phyloP scores from a whole-genome alignment of 1,284 basidiomycete genomes.

The Ceratobasidium sp. region DNA sequence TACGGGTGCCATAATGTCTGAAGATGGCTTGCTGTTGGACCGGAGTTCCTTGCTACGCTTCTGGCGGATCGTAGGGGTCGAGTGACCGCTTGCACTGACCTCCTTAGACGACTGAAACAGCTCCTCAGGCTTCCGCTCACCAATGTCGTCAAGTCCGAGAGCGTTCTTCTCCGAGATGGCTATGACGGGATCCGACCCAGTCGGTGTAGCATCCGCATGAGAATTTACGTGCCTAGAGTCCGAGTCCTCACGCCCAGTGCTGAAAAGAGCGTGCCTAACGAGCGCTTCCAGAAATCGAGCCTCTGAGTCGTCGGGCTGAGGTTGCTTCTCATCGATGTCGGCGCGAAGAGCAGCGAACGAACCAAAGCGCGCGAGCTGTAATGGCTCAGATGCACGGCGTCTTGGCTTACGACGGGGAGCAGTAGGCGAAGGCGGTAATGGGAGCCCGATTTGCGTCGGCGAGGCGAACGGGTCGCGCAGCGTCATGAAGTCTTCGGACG shows the following conservation, averaged over 20 bases:
- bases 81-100: not conserved
- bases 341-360: conserved; percentile 22
- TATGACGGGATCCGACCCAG: not conserved
- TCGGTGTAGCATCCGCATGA: not conserved
- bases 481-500: conserved; percentile 41
- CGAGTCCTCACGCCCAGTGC: conserved; percentile 12
- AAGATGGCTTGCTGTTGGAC: not conserved
- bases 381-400: conserved; percentile 36
- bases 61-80: conserved; percentile 33
- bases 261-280: conserved; percentile 34
- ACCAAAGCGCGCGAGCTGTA: conserved; percentile 33
- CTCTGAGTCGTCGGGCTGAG: conserved; percentile 18
- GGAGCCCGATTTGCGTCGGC: conserved; percentile 27
- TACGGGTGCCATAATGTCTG: not conserved
- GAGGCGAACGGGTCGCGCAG: conserved; percentile 38
- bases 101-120: not conserved
- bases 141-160: too few species aligned
- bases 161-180: too few species aligned
- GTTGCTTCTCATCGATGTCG: conserved; percentile 20
- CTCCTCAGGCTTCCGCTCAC: not conserved
- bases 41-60: conserved; percentile 16
- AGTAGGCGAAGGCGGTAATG: conserved; percentile 26
- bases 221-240: not conserved
- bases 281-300: conserved; percentile 32
- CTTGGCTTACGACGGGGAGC: conserved; percentile 33